Conservation (phyloP, 192 early-diverging fungal genomes). For the Entophlyctis luteolus region DNA sequence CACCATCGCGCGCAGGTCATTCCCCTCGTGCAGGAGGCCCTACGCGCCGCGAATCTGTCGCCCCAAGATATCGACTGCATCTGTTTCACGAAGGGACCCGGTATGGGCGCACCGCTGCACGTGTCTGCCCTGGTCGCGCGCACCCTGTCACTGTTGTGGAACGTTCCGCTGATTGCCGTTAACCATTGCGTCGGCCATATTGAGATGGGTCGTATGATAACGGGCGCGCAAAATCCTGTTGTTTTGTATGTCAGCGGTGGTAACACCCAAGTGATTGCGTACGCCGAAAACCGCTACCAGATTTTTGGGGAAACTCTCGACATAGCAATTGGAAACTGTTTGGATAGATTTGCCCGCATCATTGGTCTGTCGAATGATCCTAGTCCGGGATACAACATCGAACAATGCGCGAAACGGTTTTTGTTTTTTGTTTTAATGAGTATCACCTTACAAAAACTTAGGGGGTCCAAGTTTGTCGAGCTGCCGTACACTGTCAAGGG, state of each 20-base stretch:
- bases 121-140: conserved; percentile 89
- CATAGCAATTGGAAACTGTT: conserved; percentile 96
- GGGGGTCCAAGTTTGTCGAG: conserved; percentile 80
- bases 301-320: conserved; percentile 99
- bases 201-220: conserved; percentile 98
- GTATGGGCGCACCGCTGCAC: conserved; percentile 93
- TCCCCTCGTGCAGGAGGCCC: conserved; percentile 67
- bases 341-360: conserved; percentile 95
- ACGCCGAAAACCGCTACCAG: conserved; percentile 77
- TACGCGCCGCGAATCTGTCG: conserved; percentile 70
- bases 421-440: neutral
- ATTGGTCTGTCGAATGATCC: conserved; percentile 92
- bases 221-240: conserved; percentile 87
- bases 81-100: conserved; percentile 96
- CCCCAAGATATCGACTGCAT: conserved; percentile 81
- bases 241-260: conserved; percentile 97
- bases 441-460: conserved; percentile 12
- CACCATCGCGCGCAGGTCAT: conserved; percentile 84
- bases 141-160: conserved; percentile 87
- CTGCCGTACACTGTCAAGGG: conserved; percentile 97
- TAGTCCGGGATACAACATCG: conserved; percentile 96
- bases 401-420: conserved; percentile 87
- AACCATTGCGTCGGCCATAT: conserved; percentile 99
- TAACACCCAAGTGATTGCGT: conserved; percentile 99
- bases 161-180: conserved; percentile 86